Conservation (phyloP, 2,329 filamentous ascomycete genomes). For the Fusarium sp. region DNA sequence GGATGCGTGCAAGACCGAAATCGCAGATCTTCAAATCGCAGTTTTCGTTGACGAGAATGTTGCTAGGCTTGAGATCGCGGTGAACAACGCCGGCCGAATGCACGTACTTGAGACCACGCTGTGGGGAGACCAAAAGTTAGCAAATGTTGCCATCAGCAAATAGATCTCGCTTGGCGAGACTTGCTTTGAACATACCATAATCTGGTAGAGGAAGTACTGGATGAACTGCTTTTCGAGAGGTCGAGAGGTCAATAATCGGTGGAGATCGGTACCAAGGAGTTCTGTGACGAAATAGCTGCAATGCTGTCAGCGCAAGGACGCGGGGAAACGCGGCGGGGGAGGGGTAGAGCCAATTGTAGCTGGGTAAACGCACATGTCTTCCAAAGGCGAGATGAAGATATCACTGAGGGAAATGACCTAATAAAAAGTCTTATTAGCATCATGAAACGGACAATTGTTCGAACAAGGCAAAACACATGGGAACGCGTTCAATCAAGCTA, state of each 20-base stretch:
- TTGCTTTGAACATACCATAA: conserved; percentile 74
- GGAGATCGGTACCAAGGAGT: conserved; percentile 94
- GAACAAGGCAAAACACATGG: conserved; percentile 25
- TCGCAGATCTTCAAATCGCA: conserved; percentile 99
- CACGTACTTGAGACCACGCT: conserved; percentile 98
- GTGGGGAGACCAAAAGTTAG: conserved; percentile 23
- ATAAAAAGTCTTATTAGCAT: conserved; percentile 27
- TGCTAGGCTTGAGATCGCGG: conserved; percentile 97
- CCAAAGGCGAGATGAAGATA: conserved; percentile 98
- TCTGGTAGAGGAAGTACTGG: conserved; percentile 99
- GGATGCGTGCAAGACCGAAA: conserved; percentile 95
- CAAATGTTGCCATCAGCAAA: neutral
- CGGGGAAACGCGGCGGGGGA: conserved; percentile 16
- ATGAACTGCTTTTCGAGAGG: conserved; percentile 99
- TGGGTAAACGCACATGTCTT: conserved; percentile 82
- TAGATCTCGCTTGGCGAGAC: neutral
- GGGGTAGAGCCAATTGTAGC: conserved; percentile 26
- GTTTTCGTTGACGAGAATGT: conserved; percentile 99
- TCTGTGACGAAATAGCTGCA: conserved; percentile 96
- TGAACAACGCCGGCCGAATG: conserved; percentile 98
- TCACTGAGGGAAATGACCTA: conserved; percentile 98
- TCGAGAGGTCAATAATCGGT: conserved; percentile 92
- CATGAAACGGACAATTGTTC: conserved; percentile 16
- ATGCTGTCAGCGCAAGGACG: conserved; percentile 31
- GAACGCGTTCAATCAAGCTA: neutral